Conservation (phyloP, 169 alveolate species). For the Cryptosporidium andersoni region DNA sequence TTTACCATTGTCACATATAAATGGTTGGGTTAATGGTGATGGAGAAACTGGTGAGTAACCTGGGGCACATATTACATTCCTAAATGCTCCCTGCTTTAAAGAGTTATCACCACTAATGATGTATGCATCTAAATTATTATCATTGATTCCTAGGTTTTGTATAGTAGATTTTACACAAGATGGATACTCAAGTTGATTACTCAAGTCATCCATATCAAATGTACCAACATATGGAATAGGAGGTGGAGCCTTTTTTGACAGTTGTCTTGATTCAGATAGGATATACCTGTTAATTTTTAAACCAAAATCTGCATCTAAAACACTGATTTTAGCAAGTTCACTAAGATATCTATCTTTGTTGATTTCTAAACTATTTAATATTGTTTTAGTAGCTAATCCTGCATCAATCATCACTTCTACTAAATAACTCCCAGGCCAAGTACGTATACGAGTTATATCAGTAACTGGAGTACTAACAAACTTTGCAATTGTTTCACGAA, state of each 20-base stretch:
- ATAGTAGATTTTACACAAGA: constrained; percentile 40
- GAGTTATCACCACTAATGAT: constrained; percentile 56
- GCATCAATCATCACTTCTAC: constrained; percentile 56
- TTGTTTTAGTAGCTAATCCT: constrained; percentile 54
- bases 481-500: constrained; percentile 39
- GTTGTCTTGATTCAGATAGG: constrained; percentile 43
- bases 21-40: constrained; percentile 38
- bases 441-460: constrained; percentile 54
- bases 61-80: constrained; percentile 24
- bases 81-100: constrained; percentile 53
- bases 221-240: constrained; percentile 66
- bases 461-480: constrained; percentile 38
- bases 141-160: constrained; percentile 24
- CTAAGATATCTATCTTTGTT: not conserved
- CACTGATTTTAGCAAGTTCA: constrained; percentile 24
- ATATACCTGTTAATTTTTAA: constrained; percentile 7
- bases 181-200: constrained; percentile 57
- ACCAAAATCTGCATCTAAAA: constrained; percentile 32
- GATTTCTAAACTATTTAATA: constrained; percentile 23
- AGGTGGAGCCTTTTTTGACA: constrained; percentile 32
- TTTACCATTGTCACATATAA: constrained; percentile 66
- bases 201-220: constrained; percentile 49
- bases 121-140: constrained; percentile 23
- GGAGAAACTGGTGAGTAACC: constrained; percentile 23
- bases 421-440: constrained; percentile 69